Conservation (phyloP, 495 filamentous ascomycete genomes). For the Ramalina peruviana region DNA sequence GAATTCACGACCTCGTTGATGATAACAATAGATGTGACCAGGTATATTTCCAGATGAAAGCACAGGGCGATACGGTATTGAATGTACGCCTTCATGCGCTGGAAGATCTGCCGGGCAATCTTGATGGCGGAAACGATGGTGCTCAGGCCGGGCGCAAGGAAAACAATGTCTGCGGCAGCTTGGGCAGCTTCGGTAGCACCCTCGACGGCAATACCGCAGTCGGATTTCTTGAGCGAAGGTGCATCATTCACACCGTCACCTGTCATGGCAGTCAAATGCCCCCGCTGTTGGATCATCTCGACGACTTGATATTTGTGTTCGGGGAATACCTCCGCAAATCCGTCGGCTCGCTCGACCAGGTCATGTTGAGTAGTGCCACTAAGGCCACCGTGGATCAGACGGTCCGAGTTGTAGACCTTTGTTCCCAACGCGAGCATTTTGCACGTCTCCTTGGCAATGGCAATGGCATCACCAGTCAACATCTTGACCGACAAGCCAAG, state of each 20-base stretch:
- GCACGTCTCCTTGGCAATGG: slow-evolving; percentile 69
- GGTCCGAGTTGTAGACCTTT: slow-evolving; percentile 67
- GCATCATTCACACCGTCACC: slow-evolving; percentile 97
- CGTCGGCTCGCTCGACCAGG: slow-evolving; percentile 61
- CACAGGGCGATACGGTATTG: slow-evolving; percentile 71
- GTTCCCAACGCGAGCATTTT: slow-evolving; percentile 66
- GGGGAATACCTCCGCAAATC: slow-evolving; percentile 77
- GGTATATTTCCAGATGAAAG: slow-evolving; percentile 62
- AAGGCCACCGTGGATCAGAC: slow-evolving; percentile 61
- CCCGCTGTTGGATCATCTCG: slow-evolving; percentile 91
- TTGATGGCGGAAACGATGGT: slow-evolving; percentile 69
- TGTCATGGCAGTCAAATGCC: slow-evolving; percentile 95
- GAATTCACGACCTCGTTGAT: slow-evolving; percentile 55
- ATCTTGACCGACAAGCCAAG: slow-evolving; percentile 69
- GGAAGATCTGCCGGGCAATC: slow-evolving; percentile 67
- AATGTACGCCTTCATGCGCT: slow-evolving; percentile 72
- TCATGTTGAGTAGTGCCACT: slow-evolving; percentile 61
- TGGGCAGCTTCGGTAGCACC: slow-evolving; percentile 65
- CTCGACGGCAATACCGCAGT: slow-evolving; percentile 68
- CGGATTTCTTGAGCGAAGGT: slow-evolving; percentile 89
- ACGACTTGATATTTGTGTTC: slow-evolving; percentile 98
- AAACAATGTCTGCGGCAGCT: slow-evolving; percentile 66
- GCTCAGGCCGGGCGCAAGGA: slow-evolving; percentile 63
- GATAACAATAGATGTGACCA: slow-evolving; percentile 67
- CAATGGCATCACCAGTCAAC: slow-evolving; percentile 68